phyloP scores from a whole-genome alignment of 176 grass and related monocot species.

The Ensete glaucum region DNA sequence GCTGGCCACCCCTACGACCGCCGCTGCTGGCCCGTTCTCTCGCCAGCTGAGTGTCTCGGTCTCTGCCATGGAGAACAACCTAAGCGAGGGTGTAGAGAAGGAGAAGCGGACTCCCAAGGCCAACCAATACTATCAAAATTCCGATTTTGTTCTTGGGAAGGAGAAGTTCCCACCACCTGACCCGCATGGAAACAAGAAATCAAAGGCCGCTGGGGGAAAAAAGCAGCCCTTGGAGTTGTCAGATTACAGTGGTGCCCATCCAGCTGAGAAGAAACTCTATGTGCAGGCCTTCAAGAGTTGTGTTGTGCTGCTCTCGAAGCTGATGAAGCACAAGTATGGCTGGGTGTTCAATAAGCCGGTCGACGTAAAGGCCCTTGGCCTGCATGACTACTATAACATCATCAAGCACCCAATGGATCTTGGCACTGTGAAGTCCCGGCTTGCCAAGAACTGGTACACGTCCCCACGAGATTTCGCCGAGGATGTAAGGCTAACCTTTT shows the following conservation, averaged over 20 bases:
- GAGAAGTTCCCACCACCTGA: constrained; percentile 61
- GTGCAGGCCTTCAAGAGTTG: constrained; percentile 68
- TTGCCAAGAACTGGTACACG: constrained; percentile 59
- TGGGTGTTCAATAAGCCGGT: constrained; percentile 98
- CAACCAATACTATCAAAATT: constrained; percentile 65
- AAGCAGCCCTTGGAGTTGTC: constrained; percentile 33
- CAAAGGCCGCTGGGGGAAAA: constrained; percentile 37
- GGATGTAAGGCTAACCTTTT: constrained; percentile 81
- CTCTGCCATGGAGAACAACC: constrained; percentile 16
- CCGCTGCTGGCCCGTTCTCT: constrained; percentile 15
- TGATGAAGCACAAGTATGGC: constrained; percentile 83
- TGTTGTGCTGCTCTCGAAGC: constrained; percentile 39
- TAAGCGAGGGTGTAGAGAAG: constrained; percentile 56
- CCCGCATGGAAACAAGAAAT: constrained; percentile 51
- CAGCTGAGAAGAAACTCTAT: constrained; percentile 45
- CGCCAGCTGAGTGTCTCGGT: constrained; percentile 41
- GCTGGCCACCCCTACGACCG: constrained; percentile 7
- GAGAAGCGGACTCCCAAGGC: constrained; percentile 81
- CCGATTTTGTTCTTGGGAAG: constrained; percentile 79
- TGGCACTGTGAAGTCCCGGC: constrained; percentile 64
- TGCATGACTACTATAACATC: constrained; percentile 71
- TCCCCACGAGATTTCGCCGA: constrained; percentile 74
- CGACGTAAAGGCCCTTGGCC: constrained; percentile 48
- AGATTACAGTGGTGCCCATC: constrained; percentile 15
- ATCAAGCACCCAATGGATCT: constrained; percentile 94